Conservation (phyloP, 2,329 filamentous ascomycete species). For the Xylaria sp. region DNA sequence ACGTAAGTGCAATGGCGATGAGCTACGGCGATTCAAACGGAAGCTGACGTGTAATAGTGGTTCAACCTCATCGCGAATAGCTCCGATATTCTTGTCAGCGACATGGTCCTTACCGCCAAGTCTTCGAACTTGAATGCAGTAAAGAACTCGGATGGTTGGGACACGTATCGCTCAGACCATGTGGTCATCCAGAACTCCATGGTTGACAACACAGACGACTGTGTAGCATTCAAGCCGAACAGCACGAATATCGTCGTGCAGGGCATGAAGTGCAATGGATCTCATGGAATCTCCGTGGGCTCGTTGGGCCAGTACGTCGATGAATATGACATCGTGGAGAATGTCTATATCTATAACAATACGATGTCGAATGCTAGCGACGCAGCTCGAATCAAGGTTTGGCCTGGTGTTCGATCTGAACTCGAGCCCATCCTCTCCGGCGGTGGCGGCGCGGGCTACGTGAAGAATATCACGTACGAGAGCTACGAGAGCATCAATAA, state of each 20-base stretch:
- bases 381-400: slow-evolving; percentile 69
- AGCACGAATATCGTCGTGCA: slow-evolving; percentile 64
- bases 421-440: slow-evolving; percentile 58
- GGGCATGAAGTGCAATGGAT: slow-evolving; percentile 61
- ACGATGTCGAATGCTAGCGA: slow-evolving; percentile 56
- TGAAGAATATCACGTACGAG: slow-evolving; percentile 64
- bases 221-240: slow-evolving; percentile 71
- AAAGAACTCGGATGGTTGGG: slow-evolving; percentile 60
- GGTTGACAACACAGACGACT: slow-evolving; percentile 63
- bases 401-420: slow-evolving; percentile 53
- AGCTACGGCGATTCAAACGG: not conserved
- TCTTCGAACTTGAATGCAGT: slow-evolving; percentile 46
- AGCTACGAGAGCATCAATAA: slow-evolving; percentile 56
- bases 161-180: slow-evolving; percentile 56
- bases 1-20: slow-evolving; percentile 11
- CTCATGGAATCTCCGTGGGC: slow-evolving; percentile 68
- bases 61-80: slow-evolving; percentile 64
- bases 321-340: slow-evolving; percentile 61
- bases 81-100: slow-evolving; percentile 56
- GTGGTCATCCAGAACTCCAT: slow-evolving; percentile 63
- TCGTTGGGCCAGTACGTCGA: slow-evolving; percentile 62
- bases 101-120: slow-evolving; percentile 53
- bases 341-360: slow-evolving; percentile 60
- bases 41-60: slow-evolving; percentile 39
- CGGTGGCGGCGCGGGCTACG: slow-evolving; percentile 54